Percentiles rank a stretch among this genome's conserved stretches.
These are phyloP conservation scores for Epichloe typhina DNA, from an alignment of 2,329 filamentous ascomycete species.

Conservation along the genomic window DNA sequence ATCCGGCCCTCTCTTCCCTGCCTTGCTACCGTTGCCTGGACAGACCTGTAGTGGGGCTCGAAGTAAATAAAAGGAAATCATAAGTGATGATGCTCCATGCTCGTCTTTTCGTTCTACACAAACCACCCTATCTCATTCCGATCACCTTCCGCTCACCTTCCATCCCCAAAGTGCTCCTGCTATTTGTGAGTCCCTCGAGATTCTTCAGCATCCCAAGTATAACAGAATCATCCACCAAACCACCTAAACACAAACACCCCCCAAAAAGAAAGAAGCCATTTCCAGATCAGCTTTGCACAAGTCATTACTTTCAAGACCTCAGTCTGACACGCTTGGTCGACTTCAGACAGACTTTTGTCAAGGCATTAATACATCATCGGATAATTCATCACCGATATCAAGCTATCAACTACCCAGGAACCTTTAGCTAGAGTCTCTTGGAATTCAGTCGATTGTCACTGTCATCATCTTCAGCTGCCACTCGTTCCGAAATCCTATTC, in stretches of 20 bases:
- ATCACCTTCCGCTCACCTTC: slow-evolving; percentile 9
- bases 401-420: slow-evolving; percentile 40
- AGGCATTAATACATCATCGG: slow-evolving; percentile 34
- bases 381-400: slow-evolving; percentile 25
- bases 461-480: slow-evolving; percentile 29
- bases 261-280: background rate
- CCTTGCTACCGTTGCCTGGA: slow-evolving; percentile 20
- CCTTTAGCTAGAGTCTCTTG: slow-evolving; percentile 48
- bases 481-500: slow-evolving; percentile 24
- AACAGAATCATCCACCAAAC: slow-evolving; percentile 7
- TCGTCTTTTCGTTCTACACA: slow-evolving; percentile 15
- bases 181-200: slow-evolving; percentile 6
- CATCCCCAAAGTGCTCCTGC: background rate
- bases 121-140: slow-evolving; percentile 9
- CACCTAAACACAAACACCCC: background rate
- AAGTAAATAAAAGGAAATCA: slow-evolving; percentile 33
- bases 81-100: slow-evolving; percentile 9
- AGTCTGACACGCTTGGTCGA: slow-evolving; percentile 25
- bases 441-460: slow-evolving; percentile 36
- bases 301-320: slow-evolving; percentile 21
- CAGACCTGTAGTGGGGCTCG: slow-evolving; percentile 20
- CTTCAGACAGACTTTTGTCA: slow-evolving; percentile 27
- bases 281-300: slow-evolving; percentile 26
- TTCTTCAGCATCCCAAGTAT: slow-evolving; percentile 11
- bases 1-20: slow-evolving; percentile 1